Conservation (phyloP, 2,329 filamentous ascomycete genomes). For the Echinosphaeria canescens region DNA sequence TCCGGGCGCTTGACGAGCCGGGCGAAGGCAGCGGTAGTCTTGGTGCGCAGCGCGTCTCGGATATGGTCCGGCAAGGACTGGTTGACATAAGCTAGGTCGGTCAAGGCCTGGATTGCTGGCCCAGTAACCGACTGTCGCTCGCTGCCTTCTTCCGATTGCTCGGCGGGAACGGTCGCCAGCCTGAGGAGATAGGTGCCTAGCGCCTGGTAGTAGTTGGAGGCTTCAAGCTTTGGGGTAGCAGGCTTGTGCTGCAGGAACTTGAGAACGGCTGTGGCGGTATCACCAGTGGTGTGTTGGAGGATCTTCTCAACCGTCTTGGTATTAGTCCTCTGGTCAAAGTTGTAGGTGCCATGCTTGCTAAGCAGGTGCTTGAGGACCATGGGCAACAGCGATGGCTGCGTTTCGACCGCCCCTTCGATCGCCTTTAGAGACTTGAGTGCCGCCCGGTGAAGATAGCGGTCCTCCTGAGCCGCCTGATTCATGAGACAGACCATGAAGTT, state of each 20-base stretch:
- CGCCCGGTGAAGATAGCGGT: constrained; percentile 60
- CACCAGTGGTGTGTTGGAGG: constrained; percentile 33
- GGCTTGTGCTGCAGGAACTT: constrained; percentile 20
- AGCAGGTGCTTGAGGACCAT: constrained; percentile 47
- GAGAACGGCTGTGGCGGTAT: constrained; percentile 31
- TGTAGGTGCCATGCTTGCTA: constrained; percentile 45
- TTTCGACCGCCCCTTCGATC: constrained; percentile 41
- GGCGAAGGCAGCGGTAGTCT: constrained; percentile 34
- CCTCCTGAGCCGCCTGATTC: constrained; percentile 60
- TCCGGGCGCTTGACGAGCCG: constrained; percentile 30
- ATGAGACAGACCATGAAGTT: constrained; percentile 67
- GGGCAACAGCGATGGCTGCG: constrained; percentile 33
- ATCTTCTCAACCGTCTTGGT: constrained; percentile 67
- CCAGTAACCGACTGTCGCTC: constrained; percentile 14
- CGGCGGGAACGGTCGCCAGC: constrained; percentile 17
- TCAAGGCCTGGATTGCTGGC: constrained; percentile 26
- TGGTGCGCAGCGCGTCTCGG: constrained; percentile 28
- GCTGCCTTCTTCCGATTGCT: constrained; percentile 10
- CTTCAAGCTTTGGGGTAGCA: constrained; percentile 10
- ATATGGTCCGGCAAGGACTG: constrained; percentile 27
- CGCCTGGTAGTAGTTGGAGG: constrained; percentile 21
- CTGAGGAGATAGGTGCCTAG: constrained; percentile 33
- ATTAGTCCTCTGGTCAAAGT: constrained; percentile 73
- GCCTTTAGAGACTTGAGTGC: constrained; percentile 56
- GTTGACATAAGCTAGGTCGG: constrained; percentile 30